phyloP scores from a whole-genome alignment of 2,329 filamentous ascomycete species.

The Aschersonia sp. region DNA sequence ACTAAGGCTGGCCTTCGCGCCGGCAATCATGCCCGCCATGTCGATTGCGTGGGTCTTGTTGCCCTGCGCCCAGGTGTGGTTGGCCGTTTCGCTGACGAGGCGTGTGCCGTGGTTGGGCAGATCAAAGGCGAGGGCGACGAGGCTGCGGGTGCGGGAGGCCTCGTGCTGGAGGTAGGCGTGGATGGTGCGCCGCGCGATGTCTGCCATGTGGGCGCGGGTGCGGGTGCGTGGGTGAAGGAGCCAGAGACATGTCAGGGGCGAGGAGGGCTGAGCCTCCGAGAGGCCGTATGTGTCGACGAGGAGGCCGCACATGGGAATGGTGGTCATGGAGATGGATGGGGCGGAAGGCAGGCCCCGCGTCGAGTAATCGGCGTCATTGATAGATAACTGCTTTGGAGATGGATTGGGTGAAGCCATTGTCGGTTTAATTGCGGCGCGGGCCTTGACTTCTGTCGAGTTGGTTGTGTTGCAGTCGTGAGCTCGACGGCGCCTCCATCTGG shows the following conservation, averaged over 20 bases:
- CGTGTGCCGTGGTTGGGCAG: slow-evolving; percentile 84
- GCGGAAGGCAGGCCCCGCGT: slow-evolving; percentile 22
- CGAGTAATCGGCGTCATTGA: slow-evolving; percentile 11
- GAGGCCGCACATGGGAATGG: slow-evolving; percentile 63
- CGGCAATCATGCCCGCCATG: slow-evolving; percentile 70
- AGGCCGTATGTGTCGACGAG: slow-evolving; percentile 71
- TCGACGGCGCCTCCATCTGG: too few relatives aligned
- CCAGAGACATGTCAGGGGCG: slow-evolving; percentile 69
- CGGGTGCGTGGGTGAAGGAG: slow-evolving; percentile 71
- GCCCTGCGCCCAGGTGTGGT: slow-evolving; percentile 65
- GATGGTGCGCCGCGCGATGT: slow-evolving; percentile 55
- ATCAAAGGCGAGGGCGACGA: slow-evolving; percentile 79
- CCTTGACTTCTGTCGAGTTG: too few relatives aligned
- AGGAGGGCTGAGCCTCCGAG: slow-evolving; percentile 41
- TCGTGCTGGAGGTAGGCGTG: slow-evolving; percentile 46
- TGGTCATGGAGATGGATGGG: slow-evolving; percentile 45
- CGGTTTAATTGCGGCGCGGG: too few relatives aligned
- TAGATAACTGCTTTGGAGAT: neutral
- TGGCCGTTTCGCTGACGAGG: slow-evolving; percentile 50
- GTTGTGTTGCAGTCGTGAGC: too few relatives aligned
- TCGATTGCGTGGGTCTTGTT: slow-evolving; percentile 78
- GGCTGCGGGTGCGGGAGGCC: slow-evolving; percentile 25
- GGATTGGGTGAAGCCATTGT: too few relatives aligned
- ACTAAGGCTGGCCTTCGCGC: slow-evolving; percentile 60
- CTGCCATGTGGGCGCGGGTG: slow-evolving; percentile 58